Conservation (phyloP, 2,329 filamentous ascomycete species). For the Triangularia setosa region DNA sequence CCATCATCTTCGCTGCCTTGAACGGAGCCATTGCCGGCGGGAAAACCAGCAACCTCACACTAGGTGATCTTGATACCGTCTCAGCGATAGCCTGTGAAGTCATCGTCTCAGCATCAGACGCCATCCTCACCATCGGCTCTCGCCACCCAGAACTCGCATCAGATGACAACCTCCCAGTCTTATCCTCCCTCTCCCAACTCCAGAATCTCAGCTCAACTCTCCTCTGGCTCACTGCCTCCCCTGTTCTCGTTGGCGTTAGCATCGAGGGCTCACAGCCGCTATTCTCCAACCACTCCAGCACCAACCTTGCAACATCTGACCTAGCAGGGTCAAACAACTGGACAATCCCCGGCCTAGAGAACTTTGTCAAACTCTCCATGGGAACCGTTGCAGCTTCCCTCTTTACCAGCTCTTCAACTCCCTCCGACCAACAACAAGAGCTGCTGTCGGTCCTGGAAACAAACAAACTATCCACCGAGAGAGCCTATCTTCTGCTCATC, state of each 20-base stretch:
- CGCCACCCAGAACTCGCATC: neutral
- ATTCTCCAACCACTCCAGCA: constrained; percentile 22
- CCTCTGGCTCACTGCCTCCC: constrained; percentile 26
- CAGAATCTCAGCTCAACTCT: constrained; percentile 11
- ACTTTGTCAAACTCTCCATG: constrained; percentile 23
- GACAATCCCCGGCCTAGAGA: constrained; percentile 19
- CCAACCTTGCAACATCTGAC: constrained; percentile 19
- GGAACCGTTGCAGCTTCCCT: constrained; percentile 22
- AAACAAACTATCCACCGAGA: constrained; percentile 10
- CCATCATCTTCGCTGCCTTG: constrained; percentile 23
- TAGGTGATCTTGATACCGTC: constrained; percentile 14
- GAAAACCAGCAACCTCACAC: neutral
- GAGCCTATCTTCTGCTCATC: constrained; percentile 15
- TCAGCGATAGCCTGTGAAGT: constrained; percentile 24
- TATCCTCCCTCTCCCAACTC: constrained; percentile 20
- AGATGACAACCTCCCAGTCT: constrained; percentile 3
- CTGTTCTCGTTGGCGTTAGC: constrained; percentile 18
- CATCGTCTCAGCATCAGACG: constrained; percentile 20
- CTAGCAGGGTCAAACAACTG: constrained; percentile 19
- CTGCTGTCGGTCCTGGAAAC: neutral
- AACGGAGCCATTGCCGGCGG: constrained; percentile 26
- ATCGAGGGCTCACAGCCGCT: constrained; percentile 25
- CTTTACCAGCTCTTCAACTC: neutral
- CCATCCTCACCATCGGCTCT: constrained; percentile 16
- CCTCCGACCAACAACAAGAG: neutral